A percentile compares a stretch with the other conserved stretches of the same genome.
Evolutionary conservation across 306 rosid genomes (phyloP).

Genomic region (Lablab purpureus): DNA sequence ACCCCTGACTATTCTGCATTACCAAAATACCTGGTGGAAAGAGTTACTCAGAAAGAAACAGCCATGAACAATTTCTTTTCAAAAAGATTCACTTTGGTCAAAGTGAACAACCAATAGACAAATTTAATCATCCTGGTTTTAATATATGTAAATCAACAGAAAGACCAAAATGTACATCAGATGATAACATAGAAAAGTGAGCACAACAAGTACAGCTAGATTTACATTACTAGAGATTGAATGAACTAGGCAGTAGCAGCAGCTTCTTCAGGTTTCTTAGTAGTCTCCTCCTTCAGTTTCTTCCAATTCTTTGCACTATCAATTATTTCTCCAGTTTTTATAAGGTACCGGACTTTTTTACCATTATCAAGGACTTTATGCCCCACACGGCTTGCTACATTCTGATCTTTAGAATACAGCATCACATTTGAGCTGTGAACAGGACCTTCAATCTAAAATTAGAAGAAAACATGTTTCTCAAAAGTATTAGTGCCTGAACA

Average conservation of each 20-base stretch:
- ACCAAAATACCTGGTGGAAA: neutral
- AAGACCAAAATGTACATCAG: conserved; percentile 37
- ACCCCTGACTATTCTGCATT: too few species aligned
- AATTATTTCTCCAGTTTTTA: conserved; percentile 91
- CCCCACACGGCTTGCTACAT: conserved; percentile 93
- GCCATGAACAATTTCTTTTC: neutral
- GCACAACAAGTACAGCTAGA: conserved; percentile 43
- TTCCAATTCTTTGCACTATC: conserved; percentile 82
- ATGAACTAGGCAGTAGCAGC: conserved; percentile 56
- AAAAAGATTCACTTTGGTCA: conserved; percentile 5
- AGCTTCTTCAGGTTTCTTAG: conserved; percentile 71
- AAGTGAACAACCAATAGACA: conserved; percentile 24
- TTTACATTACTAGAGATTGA: conserved; percentile 50
- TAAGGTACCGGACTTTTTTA: conserved; percentile 78
- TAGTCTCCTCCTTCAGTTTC: conserved; percentile 74
- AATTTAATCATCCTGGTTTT: conserved; percentile 34
- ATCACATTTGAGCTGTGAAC: conserved; percentile 98
- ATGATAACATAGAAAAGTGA: conserved; percentile 35
- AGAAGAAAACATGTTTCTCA: conserved; percentile 11
- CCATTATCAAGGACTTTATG: conserved; percentile 88
- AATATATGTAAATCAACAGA: conserved; percentile 26
- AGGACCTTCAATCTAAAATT: conserved; percentile 81
- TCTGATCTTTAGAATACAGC: conserved; percentile 91
- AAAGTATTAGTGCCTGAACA: conserved; percentile 27
- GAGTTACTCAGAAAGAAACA: neutral